Conservation (phyloP, 495 filamentous ascomycete genomes). For the Platismatia glauca region DNA sequence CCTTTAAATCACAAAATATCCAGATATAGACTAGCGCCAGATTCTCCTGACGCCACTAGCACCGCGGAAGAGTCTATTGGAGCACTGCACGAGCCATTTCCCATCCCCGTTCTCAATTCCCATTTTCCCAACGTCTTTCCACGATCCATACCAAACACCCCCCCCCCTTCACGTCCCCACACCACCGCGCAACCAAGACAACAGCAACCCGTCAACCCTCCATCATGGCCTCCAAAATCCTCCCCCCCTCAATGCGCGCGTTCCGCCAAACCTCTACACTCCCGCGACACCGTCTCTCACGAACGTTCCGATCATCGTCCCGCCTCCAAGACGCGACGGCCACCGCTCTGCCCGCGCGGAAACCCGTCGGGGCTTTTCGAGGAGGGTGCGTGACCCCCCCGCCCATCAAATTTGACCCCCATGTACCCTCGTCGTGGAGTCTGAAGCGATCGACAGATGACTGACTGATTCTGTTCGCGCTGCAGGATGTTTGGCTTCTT, state of each 20-base stretch:
- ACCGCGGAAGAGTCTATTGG: neutral
- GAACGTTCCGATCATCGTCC: conserved; percentile 17
- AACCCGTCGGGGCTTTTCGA: conserved; percentile 83
- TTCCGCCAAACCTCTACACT: conserved; percentile 3
- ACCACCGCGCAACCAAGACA: neutral
- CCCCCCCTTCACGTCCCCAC: neutral
- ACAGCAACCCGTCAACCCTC: neutral
- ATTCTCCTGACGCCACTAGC: neutral
- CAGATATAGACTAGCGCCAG: neutral
- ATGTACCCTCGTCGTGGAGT: neutral
- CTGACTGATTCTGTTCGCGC: neutral
- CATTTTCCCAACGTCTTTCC: neutral
- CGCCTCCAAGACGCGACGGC: conserved; percentile 18
- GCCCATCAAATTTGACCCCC: neutral
- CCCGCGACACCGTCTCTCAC: neutral
- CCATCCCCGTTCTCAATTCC: neutral
- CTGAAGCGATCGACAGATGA: neutral
- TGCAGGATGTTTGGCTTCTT: conserved; percentile 86
- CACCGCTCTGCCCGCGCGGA: conserved; percentile 54
- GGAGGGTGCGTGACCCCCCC: conserved; percentile 61
- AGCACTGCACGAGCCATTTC: conserved; percentile 1
- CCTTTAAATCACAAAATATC: neutral
- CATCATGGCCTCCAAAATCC: conserved; percentile 10
- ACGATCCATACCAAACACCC: neutral
- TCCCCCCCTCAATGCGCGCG: conserved; percentile 12